These are phyloP conservation scores for Penicillium sp. DNA, from an alignment of 2,329 filamentous ascomycete species.

Conservation along the genomic window DNA sequence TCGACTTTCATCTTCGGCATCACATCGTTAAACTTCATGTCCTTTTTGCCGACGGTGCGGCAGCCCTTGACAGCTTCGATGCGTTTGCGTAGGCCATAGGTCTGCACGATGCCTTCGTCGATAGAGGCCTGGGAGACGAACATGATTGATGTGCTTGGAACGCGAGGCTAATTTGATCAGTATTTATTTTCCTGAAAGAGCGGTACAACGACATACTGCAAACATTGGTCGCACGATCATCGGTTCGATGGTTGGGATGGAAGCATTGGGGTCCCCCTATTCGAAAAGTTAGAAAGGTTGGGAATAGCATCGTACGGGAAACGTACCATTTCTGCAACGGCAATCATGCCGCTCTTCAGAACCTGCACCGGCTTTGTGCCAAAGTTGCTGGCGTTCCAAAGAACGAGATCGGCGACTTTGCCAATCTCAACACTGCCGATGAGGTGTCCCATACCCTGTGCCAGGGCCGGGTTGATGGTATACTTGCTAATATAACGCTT, in stretches of 20 bases:
- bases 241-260: slow-evolving; percentile 85
- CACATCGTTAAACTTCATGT: slow-evolving; percentile 86
- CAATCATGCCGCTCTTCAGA: slow-evolving; percentile 84
- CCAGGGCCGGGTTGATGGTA: slow-evolving; percentile 88
- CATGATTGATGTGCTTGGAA: slow-evolving; percentile 70
- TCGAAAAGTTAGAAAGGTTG: neutral
- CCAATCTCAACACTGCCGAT: slow-evolving; percentile 85
- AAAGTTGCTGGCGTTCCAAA: slow-evolving; percentile 85
- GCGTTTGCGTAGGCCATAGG: slow-evolving; percentile 74
- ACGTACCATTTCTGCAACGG: slow-evolving; percentile 76
- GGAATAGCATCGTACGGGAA: neutral
- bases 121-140: slow-evolving; percentile 79
- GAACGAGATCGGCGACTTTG: slow-evolving; percentile 82
- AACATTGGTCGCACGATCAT: slow-evolving; percentile 85
- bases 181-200: neutral
- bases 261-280: slow-evolving; percentile 75
- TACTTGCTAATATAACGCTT: slow-evolving; percentile 95
- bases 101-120: slow-evolving; percentile 62
- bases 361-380: slow-evolving; percentile 80
- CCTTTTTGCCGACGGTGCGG: slow-evolving; percentile 70
- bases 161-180: slow-evolving; percentile 48
- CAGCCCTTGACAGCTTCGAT: slow-evolving; percentile 78
- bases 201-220: slow-evolving; percentile 45
- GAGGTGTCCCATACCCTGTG: slow-evolving; percentile 84
- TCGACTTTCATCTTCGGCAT: slow-evolving; percentile 90